Percentiles rank a stretch among this genome's conserved stretches.
These are phyloP conservation scores for Zygosaccharomyces gambellarensis DNA, from an alignment of 805 yeast genomes.

Conservation along the genomic window DNA sequence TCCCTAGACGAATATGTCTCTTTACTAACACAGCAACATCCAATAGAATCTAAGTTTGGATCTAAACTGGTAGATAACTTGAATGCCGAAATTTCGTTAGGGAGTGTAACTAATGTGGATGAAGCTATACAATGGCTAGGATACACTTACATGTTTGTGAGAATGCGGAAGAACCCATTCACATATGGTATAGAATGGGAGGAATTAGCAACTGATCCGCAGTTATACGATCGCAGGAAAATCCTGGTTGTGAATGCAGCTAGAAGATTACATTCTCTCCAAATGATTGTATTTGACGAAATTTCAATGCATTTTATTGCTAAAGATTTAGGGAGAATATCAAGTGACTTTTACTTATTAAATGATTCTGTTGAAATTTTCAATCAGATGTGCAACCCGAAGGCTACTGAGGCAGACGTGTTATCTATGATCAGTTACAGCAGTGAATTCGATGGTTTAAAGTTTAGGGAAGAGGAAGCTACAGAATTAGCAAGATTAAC, in stretches of 20 bases:
- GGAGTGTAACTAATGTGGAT: conserved; percentile 89
- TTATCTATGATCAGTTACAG: conserved; percentile 86
- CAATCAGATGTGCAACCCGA: conserved; percentile 75
- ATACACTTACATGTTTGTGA: conserved; percentile 85
- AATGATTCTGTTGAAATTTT: conserved; percentile 85
- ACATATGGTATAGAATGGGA: conserved; percentile 88
- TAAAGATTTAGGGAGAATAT: conserved; percentile 89
- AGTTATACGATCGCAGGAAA: conserved; percentile 65
- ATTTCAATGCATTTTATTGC: conserved; percentile 70
- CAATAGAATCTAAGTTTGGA: conserved; percentile 82
- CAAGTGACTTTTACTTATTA: conserved; percentile 86
- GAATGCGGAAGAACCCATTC: conserved; percentile 93
- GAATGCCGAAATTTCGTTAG: conserved; percentile 93
- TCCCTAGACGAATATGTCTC: conserved; percentile 83
- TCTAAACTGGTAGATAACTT: conserved; percentile 82
- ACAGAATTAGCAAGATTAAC: conserved; percentile 60
- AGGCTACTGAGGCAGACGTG: conserved; percentile 88
- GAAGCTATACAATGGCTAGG: conserved; percentile 99
- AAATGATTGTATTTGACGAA: conserved; percentile 92
- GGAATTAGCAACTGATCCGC: conserved; percentile 78
- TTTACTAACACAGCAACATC: conserved; percentile 86
- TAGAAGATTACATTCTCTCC: conserved; percentile 71
- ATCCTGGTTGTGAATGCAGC: conserved; percentile 79
- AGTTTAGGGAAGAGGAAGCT: conserved; percentile 82
- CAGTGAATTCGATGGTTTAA: conserved; percentile 86